Base-by-base conservation (phyloP, 495 filamentous ascomycete genomes). In the Penicillium pulvis region DNA sequence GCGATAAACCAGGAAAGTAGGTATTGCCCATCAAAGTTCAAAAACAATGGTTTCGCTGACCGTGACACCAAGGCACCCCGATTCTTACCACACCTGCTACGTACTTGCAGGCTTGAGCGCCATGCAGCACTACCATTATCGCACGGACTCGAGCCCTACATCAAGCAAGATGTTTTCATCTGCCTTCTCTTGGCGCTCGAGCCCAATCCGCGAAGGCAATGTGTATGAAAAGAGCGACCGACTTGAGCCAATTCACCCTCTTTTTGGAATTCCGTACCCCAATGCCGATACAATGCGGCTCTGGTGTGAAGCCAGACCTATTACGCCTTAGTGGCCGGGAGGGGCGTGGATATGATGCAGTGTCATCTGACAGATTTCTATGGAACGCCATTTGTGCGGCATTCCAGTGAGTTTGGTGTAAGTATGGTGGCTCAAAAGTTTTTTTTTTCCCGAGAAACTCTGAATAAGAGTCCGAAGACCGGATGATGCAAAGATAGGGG, bases 21-120 rank as follows among this genome's bases (percentile, higher is more conserved):
- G 88, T 85, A 28, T 44, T 47, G 12, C 28, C 24, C n/a, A 3
- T 24, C 26, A 33, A 52, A 36, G 33, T 36, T 36, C 33, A 41
- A 26, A 36, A 24, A 23, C 12, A 24, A 39, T 30, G 51, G 53
- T 51, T 28, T 53, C 26, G 56, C 62, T 63, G 56, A 65, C 63
- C 54, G 43, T 54, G 23, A 55, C 19, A 53, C 53, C 16, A 53
- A 93, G 91, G 65, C 76, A 79, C 45, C 81, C 91, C 1, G 94
- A 98, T 72, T 85, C 87, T 53, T 98, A 98, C 71, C 94, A 98
- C 75, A 87, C 90, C 30, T 91, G 87, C 75, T 98, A 98, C 73
- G 86, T 91, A 46, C 83, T 98, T 33, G 85, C 89, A 20, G 94
- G 95, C 9, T 80, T 98, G 36, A 92, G 90, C 67, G 86, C 85